phyloP scores from a whole-genome alignment of 2,329 filamentous ascomycete species.

The Calonectria hawksworthii region DNA sequence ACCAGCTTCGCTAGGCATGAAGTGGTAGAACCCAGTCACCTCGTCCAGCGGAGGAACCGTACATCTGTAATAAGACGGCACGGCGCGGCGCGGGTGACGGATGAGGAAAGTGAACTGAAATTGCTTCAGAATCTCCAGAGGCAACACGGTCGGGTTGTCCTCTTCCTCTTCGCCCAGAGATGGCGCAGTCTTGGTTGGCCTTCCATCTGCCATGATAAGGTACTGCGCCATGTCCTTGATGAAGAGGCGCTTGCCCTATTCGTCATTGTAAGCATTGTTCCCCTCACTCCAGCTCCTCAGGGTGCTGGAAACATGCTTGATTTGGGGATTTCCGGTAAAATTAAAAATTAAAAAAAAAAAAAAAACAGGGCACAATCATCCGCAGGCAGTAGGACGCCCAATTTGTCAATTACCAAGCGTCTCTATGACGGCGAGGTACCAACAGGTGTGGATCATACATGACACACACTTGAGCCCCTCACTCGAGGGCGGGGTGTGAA shows the following conservation, averaged over 20 bases:
- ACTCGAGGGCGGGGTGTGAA: slow-evolving; percentile 30
- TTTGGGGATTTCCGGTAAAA: neutral
- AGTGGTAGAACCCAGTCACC: slow-evolving; percentile 87
- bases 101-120: slow-evolving; percentile 98
- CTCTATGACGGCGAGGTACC: slow-evolving; percentile 8
- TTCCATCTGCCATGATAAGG: slow-evolving; percentile 80
- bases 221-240: slow-evolving; percentile 99
- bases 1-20: slow-evolving; percentile 89
- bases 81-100: slow-evolving; percentile 91
- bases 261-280: slow-evolving; percentile 42
- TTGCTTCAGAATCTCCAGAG: slow-evolving; percentile 77
- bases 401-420: neutral
- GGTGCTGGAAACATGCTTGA: neutral
- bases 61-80: slow-evolving; percentile 96
- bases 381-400: neutral
- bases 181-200: slow-evolving; percentile 79
- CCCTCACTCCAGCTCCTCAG: neutral
- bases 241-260: slow-evolving; percentile 89
- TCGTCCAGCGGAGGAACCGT: slow-evolving; percentile 88
- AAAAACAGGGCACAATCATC: neutral
- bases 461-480: slow-evolving; percentile 7
- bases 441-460: slow-evolving; percentile 18
- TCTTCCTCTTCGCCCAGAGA: slow-evolving; percentile 79
- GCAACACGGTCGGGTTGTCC: slow-evolving; percentile 88
- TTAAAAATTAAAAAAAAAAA: neutral